Percentiles rank a stretch among this genome's conserved stretches.
Conservation (phyloP, 441 rosid genomes). For the Isatis lusitanica region DNA sequence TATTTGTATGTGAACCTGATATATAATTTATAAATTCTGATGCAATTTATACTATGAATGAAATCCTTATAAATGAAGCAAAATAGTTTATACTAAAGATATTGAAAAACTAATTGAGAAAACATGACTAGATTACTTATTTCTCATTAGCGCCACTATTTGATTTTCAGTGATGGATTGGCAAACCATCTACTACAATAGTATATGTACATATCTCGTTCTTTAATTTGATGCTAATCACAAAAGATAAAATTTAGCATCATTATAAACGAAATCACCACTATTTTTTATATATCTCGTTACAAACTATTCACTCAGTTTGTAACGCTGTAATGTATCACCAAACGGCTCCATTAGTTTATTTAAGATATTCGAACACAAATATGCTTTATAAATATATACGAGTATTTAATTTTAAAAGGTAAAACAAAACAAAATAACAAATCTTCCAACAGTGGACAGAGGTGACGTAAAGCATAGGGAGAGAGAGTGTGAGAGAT, state of each 20-base stretch:
- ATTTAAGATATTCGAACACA: background rate
- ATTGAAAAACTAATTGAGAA: background rate
- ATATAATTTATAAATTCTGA: background rate
- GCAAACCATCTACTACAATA: background rate
- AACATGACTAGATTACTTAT: background rate
- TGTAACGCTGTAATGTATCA: background rate
- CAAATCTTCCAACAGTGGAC: conserved; percentile 33
- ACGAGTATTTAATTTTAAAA: background rate
- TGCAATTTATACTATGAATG: background rate
- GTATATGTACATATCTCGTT: too few relatives aligned
- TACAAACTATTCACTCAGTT: background rate
- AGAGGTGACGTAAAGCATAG: conserved; percentile 36
- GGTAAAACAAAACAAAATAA: conserved; percentile 35
- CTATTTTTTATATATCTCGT: background rate
- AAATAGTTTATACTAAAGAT: background rate
- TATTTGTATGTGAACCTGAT: background rate
- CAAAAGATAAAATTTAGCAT: background rate
- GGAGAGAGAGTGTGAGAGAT: conserved; percentile 32
- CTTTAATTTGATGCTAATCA: too few relatives aligned
- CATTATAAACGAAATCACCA: background rate
- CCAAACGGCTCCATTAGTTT: background rate
- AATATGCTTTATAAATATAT: conserved; percentile 1
- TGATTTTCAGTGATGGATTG: background rate
- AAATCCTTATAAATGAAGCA: background rate
- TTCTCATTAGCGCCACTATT: background rate